phyloP scores from a whole-genome alignment of 164 flowering plant species.

The Stephania yunnanensis region DNA sequence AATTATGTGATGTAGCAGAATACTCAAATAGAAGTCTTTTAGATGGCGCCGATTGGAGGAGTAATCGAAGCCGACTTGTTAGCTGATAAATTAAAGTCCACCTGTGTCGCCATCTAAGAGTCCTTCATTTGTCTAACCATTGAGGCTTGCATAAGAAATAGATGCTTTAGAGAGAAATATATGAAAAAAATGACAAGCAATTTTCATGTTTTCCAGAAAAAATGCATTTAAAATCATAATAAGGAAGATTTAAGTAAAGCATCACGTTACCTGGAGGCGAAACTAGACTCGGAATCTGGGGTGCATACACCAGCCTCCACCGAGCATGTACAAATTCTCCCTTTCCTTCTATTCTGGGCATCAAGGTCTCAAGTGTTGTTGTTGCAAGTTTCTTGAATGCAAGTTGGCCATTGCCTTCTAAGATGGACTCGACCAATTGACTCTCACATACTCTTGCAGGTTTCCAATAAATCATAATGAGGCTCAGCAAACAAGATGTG shows the following conservation, averaged over 20 bases:
- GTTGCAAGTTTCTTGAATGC: slow-evolving; percentile 96
- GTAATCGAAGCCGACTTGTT: slow-evolving; percentile 87
- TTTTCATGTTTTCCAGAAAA: no score
- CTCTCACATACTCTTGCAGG: no score
- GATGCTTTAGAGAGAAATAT: neutral
- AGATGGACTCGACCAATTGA: slow-evolving; percentile 52
- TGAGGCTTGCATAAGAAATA: slow-evolving; percentile 46
- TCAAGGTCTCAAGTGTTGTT: slow-evolving; percentile 82
- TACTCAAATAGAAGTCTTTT: slow-evolving; percentile 86
- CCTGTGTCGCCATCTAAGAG: slow-evolving; percentile 97
- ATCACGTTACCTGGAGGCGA: slow-evolving; percentile 64
- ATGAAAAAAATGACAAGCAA: neutral
- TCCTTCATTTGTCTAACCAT: slow-evolving; percentile 96
- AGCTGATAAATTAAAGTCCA: slow-evolving; percentile 92
- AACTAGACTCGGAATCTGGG: slow-evolving; percentile 84
- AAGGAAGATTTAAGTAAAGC: neutral
- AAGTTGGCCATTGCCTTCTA: slow-evolving; percentile 97
- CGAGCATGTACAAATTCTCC: slow-evolving; percentile 98
- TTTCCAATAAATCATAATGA: no score
- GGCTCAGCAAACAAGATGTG: no score
- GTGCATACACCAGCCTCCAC: slow-evolving; percentile 97
- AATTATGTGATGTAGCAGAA: slow-evolving; percentile 85
- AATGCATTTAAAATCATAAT: no score
- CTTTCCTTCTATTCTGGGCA: slow-evolving; percentile 98
- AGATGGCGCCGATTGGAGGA: slow-evolving; percentile 83